These are phyloP conservation scores for Bonnemaisonia californica DNA, from an alignment of 31 red algal genomes.

Conservation along the genomic window DNA sequence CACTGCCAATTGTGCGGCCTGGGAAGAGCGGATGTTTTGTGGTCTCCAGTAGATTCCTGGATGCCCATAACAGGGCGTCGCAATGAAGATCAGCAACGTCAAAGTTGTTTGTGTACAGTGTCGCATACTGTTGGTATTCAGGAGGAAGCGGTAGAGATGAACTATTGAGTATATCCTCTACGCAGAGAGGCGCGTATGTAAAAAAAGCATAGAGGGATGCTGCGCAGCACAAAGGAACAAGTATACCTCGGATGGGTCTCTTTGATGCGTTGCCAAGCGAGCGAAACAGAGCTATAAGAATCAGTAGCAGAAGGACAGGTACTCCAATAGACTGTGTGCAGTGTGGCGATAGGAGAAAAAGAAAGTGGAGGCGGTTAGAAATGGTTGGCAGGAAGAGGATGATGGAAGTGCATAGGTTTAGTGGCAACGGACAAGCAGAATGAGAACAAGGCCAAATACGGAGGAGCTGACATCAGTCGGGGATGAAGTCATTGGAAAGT, in stretches of 20 bases:
- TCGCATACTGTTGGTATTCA: background rate
- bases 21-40: constrained; percentile 15
- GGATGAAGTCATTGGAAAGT: no score
- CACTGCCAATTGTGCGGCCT: background rate
- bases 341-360: no score
- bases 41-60: constrained; percentile 1
- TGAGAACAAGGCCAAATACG: no score
- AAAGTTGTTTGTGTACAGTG: background rate
- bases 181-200: background rate
- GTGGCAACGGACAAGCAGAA: no score
- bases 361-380: no score
- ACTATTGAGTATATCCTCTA: constrained; percentile 16
- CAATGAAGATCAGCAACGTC: constrained; percentile 38
- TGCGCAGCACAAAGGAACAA: constrained; percentile 1
- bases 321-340: background rate
- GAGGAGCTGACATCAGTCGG: no score
- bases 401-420: no score
- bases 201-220: background rate
- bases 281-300: background rate
- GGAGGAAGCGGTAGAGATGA: background rate
- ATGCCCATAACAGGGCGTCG: constrained; percentile 28
- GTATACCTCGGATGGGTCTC: background rate
- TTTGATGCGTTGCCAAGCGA: constrained; percentile 3
- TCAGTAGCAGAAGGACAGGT: constrained; percentile 3
- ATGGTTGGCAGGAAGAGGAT: no score